phyloP scores from a whole-genome alignment of 768 basidiomycete species.

The Boletellus sp. region DNA sequence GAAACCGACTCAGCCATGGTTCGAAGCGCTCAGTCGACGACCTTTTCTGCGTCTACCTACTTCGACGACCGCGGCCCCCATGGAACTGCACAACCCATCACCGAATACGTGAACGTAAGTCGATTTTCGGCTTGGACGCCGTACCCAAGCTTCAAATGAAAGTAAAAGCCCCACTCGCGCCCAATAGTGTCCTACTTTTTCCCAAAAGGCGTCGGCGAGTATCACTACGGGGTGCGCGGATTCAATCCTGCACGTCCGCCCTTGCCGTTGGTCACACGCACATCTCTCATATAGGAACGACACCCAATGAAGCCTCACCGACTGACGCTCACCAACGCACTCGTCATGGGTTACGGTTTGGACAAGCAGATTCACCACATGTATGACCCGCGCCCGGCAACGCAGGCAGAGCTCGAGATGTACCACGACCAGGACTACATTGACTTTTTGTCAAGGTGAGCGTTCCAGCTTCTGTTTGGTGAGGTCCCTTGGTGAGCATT shows the following conservation, averaged over 20 bases:
- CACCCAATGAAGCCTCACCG: constrained; percentile 99
- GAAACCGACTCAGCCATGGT: constrained; percentile 29
- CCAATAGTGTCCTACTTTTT: constrained; percentile 96
- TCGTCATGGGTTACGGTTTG: constrained; percentile 93
- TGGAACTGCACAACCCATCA: constrained; percentile 73
- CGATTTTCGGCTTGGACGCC: not conserved
- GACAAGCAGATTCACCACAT: constrained; percentile 94
- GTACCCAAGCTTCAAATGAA: constrained; percentile 18
- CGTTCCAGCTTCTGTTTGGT: not conserved
- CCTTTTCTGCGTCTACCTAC: constrained; percentile 72
- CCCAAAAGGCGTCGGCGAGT: constrained; percentile 88
- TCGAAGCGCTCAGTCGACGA: constrained; percentile 38
- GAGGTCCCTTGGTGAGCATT: not conserved
- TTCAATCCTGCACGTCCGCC: not conserved
- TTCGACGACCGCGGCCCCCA: constrained; percentile 71
- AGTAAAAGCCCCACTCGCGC: constrained; percentile 35
- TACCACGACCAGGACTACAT: constrained; percentile 97
- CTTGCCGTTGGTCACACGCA: constrained; percentile 2
- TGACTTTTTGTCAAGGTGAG: constrained; percentile 88
- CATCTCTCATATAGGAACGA: constrained; percentile 59
- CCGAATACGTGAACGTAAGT: constrained; percentile 73
- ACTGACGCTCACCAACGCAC: constrained; percentile 90
- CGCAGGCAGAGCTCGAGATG: constrained; percentile 79
- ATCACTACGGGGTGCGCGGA: constrained; percentile 87
- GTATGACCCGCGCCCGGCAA: constrained; percentile 85